Evolutionary conservation across 2,329 filamentous ascomycete genomes (phyloP).

Genomic region (Colletotrichum sp.): DNA sequence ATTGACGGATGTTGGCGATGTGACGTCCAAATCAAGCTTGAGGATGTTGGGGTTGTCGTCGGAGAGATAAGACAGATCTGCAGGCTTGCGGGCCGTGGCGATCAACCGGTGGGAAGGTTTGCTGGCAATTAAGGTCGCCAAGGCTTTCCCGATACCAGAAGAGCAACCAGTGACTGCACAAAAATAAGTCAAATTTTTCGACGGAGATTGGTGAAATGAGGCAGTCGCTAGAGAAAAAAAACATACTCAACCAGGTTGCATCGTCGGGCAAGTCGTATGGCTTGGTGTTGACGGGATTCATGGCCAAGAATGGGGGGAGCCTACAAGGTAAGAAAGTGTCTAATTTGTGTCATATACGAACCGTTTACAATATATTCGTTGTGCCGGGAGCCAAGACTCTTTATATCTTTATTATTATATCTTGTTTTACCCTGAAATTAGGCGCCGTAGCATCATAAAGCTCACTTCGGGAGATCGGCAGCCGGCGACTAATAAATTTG

Average conservation of each 20-base stretch:
- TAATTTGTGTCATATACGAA: neutral
- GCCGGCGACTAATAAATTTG: rapidly evolving
- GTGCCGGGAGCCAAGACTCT: neutral
- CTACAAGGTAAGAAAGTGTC: neutral
- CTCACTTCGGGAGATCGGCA: neutral
- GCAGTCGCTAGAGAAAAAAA: no score
- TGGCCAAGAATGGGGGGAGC: neutral
- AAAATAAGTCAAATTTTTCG: neutral
- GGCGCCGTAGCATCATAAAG: rapidly evolving
- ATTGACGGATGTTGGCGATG: slow-evolving; percentile 39
- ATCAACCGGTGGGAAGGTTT: slow-evolving; percentile 45
- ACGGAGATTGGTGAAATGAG: neutral
- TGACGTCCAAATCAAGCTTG: slow-evolving; percentile 54
- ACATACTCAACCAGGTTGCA: slow-evolving; percentile 44
- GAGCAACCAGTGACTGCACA: slow-evolving; percentile 53
- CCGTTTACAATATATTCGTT: neutral
- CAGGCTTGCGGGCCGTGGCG: slow-evolving; percentile 51
- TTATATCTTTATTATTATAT: neutral
- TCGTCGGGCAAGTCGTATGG: slow-evolving; percentile 38
- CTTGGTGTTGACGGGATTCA: slow-evolving; percentile 35
- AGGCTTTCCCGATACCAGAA: slow-evolving; percentile 47
- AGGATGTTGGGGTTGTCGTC: slow-evolving; percentile 39
- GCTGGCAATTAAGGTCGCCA: slow-evolving; percentile 41
- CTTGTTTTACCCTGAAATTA: neutral
- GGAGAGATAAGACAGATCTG: slow-evolving; percentile 45